Evolutionary conservation across 2,329 filamentous ascomycete species (phyloP), one percentile per base, ranked within the genome.

Genomic region (Diaporthe capsici): DNA sequence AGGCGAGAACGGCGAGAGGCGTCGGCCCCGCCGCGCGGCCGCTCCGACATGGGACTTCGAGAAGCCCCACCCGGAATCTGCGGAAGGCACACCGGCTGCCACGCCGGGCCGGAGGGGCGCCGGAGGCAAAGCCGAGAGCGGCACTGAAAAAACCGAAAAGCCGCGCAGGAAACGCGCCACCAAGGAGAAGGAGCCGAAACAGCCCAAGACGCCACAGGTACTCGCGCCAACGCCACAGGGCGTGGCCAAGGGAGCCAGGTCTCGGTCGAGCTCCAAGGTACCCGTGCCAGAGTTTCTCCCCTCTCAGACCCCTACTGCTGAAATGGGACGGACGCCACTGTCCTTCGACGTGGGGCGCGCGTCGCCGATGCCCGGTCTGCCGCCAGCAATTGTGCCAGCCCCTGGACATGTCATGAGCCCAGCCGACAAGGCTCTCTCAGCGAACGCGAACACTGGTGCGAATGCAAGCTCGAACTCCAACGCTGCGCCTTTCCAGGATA

Each of bases 1-100:
- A 8, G 88, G 88, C 49, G 91, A 93, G 80, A 91, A 90, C 76
- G 90, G 89, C 44, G 90, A 92, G 80, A 85, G 90, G 65, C 87
- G 91, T 74, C 86, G 91, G 22, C 91, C 91, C n/a, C 87, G 91
- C 53, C 88, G 91, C 78, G 91, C 91, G 31, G 90, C 90, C 25
- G 94, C 94, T 15, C 94, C 94, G 4, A 94, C 92, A 0, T 96
- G 93, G 86, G 91, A 90, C 57, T 90, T 89, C 75, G 93, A 94
- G 80, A 86, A 87, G 39, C 89, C 81, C 2, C 71, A 73, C 20
- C 73, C 79, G 1, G 81, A 76, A 13, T 75, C 81, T 51, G 60
- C 77, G 5, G 81, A 81, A 28, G 78, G 78, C 12, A 76, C 92
- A 83, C 80, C 87, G 81, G 73, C 86, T 13, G 88, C 89, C n/a